Base-by-base conservation (phyloP, 2,329 filamentous ascomycete species). In the Colletotrichum incanum region DNA sequence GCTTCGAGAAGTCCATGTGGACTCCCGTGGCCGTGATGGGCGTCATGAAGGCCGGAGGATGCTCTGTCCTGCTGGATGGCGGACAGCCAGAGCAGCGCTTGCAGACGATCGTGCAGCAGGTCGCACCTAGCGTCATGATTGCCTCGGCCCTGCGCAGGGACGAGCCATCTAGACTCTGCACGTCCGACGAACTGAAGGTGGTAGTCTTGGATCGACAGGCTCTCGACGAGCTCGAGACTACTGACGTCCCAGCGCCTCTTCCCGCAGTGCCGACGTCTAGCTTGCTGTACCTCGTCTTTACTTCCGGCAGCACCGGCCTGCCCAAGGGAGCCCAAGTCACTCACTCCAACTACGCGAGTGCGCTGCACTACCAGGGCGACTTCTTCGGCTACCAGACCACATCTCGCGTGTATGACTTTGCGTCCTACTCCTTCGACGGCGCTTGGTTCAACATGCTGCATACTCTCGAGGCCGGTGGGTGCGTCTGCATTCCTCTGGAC, bases 231-330 rank as follows among this genome's bases (percentile, higher is more conserved):
- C 60, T 37, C n/a, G 8, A 47, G 39, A 8, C 16, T 39, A 50
- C 16, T n/a, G 43, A 45, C n/a, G 18, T 37, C 9, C 18, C 4
- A 59, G 31, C 18, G 23, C 28, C 18, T 43, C 28, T 59, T n/a
- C 39, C 55, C 55, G 28, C 12, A 59, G 41, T 59, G 31, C 56
- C 14, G 26, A 54, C 5, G 5, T 43, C 55, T n/a, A 64, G 74
- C 20, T 37, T 76, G n/a, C 75, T 78, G 65, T 80, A 79, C 54
- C 84, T 87, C 72, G 85, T 88, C 73, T 90, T 89, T 76, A 90
- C 88, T 6, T 89, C 87, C 3, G 88, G 88, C 26, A 89, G 85
- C 41, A 90, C 88, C 0, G 88, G 88, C 5, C 80, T 80, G 23
- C 88, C 88, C 0, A 90, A 90, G 76, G 88, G 87, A n/a, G 84